A percentile compares a stretch with the other conserved stretches of the same genome.
Evolutionary conservation across 345 rosid species (phyloP).

Genomic region (Angophora floribunda): DNA sequence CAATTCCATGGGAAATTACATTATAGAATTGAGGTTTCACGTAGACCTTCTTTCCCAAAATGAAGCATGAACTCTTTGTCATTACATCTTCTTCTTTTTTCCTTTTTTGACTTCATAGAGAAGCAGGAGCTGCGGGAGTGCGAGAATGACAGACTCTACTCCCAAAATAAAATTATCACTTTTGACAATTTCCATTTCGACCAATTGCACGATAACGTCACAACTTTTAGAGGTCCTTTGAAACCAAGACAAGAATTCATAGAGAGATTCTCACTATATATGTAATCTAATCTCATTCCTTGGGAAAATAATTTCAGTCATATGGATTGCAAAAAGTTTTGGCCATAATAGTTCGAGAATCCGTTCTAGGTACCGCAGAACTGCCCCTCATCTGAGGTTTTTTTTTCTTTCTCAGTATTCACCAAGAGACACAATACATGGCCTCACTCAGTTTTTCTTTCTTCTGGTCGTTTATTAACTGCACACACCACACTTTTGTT

Average conservation of each 20-base stretch:
- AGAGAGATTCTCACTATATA: background rate
- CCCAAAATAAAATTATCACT: background rate
- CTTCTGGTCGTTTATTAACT: background rate
- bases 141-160: background rate
- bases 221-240: background rate
- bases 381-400: background rate
- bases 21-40: background rate
- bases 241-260: background rate
- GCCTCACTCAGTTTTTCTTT: background rate
- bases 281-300: background rate
- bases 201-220: background rate
- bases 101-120: background rate
- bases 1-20: background rate
- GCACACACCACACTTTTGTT: background rate
- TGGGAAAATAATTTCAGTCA: background rate
- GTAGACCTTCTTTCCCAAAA: background rate
- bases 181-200: background rate
- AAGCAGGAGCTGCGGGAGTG: background rate
- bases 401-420: background rate
- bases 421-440: background rate
- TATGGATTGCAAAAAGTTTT: background rate
- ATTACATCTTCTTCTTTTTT: background rate
- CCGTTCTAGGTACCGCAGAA: background rate
- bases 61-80: background rate
- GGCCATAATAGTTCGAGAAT: background rate